Conservation (phyloP, 2,329 filamentous ascomycete species). For the Aspergillus puulaauensis region DNA sequence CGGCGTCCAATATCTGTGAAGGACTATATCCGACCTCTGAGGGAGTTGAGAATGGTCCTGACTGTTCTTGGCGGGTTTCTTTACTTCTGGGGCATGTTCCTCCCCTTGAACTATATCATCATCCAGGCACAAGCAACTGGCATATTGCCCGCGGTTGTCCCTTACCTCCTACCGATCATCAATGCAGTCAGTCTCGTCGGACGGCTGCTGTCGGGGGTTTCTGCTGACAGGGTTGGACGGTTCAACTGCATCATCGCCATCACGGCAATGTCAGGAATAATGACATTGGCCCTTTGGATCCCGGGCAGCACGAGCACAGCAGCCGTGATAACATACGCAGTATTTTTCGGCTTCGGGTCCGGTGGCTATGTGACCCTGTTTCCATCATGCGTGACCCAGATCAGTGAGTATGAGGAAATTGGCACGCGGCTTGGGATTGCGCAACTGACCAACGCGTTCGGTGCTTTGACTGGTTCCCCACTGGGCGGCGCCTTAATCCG, state of each 20-base stretch:
- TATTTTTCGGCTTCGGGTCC: not conserved
- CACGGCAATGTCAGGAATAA: not conserved
- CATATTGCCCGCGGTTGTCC: not conserved
- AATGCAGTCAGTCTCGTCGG: constrained; percentile 5
- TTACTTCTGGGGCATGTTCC: constrained; percentile 13
- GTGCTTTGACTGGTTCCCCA: no score
- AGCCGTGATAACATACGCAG: not conserved
- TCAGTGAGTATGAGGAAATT: no score
- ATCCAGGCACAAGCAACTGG: not conserved
- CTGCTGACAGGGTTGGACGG: not conserved
- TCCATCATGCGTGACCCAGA: no score
- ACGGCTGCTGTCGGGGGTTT: not conserved
- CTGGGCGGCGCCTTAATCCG: no score
- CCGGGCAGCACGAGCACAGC: not conserved
- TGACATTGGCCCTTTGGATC: constrained; percentile 2
- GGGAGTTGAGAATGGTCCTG: not conserved
- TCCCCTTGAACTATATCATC: constrained; percentile 13
- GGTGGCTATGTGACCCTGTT: not conserved
- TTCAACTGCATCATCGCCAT: not conserved
- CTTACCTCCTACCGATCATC: constrained; percentile 1
- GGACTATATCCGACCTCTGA: not conserved
- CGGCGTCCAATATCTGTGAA: not conserved
- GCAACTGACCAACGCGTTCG: no score
- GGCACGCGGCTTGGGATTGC: no score
- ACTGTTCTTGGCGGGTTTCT: not conserved